These are phyloP conservation scores for Trichoderma sp. DNA, from an alignment of 2,329 filamentous ascomycete genomes.

Conservation along the genomic window DNA sequence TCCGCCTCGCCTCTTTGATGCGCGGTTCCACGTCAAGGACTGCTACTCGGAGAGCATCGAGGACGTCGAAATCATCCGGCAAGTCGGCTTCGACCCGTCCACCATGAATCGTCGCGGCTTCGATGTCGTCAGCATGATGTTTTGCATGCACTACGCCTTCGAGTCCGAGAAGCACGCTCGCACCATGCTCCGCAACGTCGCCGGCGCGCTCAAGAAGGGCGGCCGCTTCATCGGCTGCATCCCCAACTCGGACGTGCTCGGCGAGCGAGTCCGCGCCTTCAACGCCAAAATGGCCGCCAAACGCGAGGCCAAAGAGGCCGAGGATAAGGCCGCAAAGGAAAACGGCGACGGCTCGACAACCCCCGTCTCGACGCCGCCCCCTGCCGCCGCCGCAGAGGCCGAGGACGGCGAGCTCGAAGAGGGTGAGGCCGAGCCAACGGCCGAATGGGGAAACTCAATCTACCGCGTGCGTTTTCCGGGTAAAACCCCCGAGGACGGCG, in stretches of 20 bases:
- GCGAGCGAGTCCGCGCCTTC: conserved; percentile 71
- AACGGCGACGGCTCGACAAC: conserved; percentile 26
- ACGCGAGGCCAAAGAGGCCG: conserved; percentile 37
- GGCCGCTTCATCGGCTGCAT: conserved; percentile 93
- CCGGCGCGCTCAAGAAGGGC: conserved; percentile 85
- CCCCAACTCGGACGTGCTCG: conserved; percentile 92
- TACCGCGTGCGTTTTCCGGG: conserved; percentile 88
- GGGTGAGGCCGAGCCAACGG: conserved; percentile 59
- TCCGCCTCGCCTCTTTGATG: conserved; percentile 67
- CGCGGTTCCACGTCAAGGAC: conserved; percentile 85
- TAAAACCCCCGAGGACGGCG: conserved; percentile 76
- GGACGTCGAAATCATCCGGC: conserved; percentile 73
- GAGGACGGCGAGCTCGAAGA: conserved; percentile 54
- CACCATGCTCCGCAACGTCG: conserved; percentile 90
- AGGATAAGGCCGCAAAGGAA: conserved; percentile 23
- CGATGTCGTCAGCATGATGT: conserved; percentile 98
- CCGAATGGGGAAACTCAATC: conserved; percentile 89
- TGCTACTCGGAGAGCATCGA: conserved; percentile 84
- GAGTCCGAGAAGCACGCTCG: conserved; percentile 87
- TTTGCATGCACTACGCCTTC: conserved; percentile 98
- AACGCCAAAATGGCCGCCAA: conserved; percentile 53
- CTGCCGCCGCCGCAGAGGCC: conserved; percentile 30
- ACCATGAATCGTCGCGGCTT: conserved; percentile 76
- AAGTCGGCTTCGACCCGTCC: conserved; percentile 83
- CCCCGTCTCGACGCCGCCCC: conserved; percentile 26